phyloP scores from a whole-genome alignment of 2,329 filamentous ascomycete genomes.

The Diaporthe helianthi region DNA sequence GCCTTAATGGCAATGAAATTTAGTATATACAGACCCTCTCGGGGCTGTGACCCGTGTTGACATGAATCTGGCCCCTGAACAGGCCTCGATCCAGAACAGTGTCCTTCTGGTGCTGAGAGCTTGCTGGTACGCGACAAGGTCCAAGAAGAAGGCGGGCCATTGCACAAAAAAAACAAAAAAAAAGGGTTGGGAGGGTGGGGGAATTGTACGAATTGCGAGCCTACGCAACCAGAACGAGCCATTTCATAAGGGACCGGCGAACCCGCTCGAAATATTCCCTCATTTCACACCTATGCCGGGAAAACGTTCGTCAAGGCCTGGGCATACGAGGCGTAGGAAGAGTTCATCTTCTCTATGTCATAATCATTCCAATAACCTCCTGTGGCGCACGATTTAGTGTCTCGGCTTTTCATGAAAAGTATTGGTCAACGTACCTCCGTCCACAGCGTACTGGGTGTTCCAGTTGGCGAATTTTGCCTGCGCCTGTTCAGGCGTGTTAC shows the following conservation, averaged over 20 bases:
- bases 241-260: not conserved
- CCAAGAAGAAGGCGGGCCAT: not conserved
- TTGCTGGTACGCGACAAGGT: not conserved
- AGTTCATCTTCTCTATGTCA: not conserved
- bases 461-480: slow-evolving; percentile 24
- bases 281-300: not conserved
- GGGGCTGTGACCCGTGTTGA: not conserved
- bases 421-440: not conserved
- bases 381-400: not conserved
- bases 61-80: not conserved
- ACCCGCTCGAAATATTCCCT: not conserved
- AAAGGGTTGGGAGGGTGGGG: too few relatives aligned
- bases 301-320: slow-evolving; percentile 1
- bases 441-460: slow-evolving; percentile 5
- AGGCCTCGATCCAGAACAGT: not conserved
- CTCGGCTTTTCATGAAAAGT: not conserved
- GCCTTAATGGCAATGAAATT: slow-evolving; percentile 12
- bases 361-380: slow-evolving; percentile 18
- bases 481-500: slow-evolving; percentile 17
- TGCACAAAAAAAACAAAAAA: not conserved
- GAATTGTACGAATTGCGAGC: not conserved
- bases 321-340: slow-evolving; percentile 5
- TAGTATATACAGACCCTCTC: slow-evolving; percentile 1
- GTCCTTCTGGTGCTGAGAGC: not conserved
- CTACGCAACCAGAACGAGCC: not conserved